Evolutionary conservation across 495 filamentous ascomycete species (phyloP), one percentile per base, ranked within the genome.

Genomic region (Aspergillus taichungensis): DNA sequence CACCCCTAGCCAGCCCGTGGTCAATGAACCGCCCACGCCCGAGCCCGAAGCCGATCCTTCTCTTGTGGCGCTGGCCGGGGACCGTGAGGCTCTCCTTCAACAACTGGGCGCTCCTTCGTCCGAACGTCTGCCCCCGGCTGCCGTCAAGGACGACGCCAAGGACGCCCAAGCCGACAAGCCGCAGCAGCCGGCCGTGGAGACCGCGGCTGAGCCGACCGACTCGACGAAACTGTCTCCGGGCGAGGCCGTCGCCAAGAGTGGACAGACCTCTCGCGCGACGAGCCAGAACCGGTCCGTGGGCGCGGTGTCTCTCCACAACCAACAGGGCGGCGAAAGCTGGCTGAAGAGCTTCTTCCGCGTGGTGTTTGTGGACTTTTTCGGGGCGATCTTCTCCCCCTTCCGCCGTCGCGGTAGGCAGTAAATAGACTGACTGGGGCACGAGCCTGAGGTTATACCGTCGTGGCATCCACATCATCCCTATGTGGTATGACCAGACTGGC

Each of bases 221-320:
- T 42, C 60, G 6, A 34, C 43, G 12, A 46, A 49, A 32, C 33
- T 49, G 42, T 34, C 50, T 27, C 37, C 52, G 29, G 37, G 55
- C 32, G 51, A 64, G 9, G 40, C 50, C 24, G 44, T 43, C 6
- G 51, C 55, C 31, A 53, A 61, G 40, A 57, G 61, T 29, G 67
- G 59, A 45, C 63, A 63, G 42, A 63, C 65, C 40, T 52, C 62
- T 62, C 63, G 62, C 47, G 59, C 67, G 10, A 30, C 52, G 52
- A 71, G 63, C 55, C 65, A 68, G 57, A 68, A 64, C 49, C 69
- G 62, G 60, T 71, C 69, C 61, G 64, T 70, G 40, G 60, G 60
- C 45, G 66, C 67, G 57, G 61, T 71, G 57, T 67, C 69, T 56
- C 47, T 68, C 51, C 18, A 24, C 18, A 67, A 66, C 57, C 57